Base-by-base conservation (phyloP, 1,139 yeast species). In the Suhomyces taliae region DNA sequence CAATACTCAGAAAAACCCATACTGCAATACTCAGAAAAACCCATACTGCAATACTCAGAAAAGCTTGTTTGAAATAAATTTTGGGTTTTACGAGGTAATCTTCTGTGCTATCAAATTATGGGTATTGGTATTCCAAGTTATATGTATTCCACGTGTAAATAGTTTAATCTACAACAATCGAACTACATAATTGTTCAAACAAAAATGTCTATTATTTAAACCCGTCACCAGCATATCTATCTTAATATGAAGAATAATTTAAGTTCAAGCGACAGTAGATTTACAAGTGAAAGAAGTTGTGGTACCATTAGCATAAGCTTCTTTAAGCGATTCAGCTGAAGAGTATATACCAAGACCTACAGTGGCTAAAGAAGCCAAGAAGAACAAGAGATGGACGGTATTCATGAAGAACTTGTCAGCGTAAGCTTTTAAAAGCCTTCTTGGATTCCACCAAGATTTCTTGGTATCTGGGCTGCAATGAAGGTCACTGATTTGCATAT, bases 241-340 rank as follows among this genome's bases (percentile, higher is more conserved):
- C 6, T 19, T 4, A 19, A 6, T 19, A 19, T 19, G 24, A 19
- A 19, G 24, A 19, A 19, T 2, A 19, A 19, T 19, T 9, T 37
- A 7, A 39, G 8, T 8, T 40, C 27, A 40, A 12, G 43, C 43
- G 14, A 40, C 38, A 11, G 43, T 36, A 8, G 43, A 40, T 15
- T 40, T 40, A 14, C 43, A 40, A 27, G 43, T 40, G 12, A 40
- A 40, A 33, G 43, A 40, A 12, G 43, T 40, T 8, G 43, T 40
- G 7, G 27, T 37, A 7, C 27, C 10, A n/a, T 15, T 1, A 19
- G 43, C 24, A 24, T 24, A 40, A 15, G 43, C 34, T 26, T 34
- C 38, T 33, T 40, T 40, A 34, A 40, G 43, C 14, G 33, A 10
- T 15, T 40, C 43, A 19, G 43, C 43, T 27, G 34, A 26, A 32